Base-by-base conservation (phyloP, 2,329 filamentous ascomycete species). In the Colletotrichum gigasporum region DNA sequence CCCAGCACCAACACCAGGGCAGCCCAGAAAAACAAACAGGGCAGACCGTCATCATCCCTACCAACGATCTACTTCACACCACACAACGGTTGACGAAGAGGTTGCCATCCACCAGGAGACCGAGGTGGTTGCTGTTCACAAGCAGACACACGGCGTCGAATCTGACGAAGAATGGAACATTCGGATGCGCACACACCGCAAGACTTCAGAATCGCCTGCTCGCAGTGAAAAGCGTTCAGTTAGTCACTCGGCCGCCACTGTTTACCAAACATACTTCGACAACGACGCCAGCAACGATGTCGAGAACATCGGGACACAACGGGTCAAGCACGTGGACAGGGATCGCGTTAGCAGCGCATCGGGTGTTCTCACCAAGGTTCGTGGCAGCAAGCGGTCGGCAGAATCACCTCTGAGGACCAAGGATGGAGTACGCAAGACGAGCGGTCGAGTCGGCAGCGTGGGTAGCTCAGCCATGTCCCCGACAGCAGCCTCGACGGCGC, bases 1-100 rank as follows among this genome's bases (percentile, higher is more conserved):
- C 5, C 96, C 96, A 3, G 95, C 94, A 0, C 96, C 96, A 3
- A 99, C 96, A 4, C 96, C 96, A 0, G 96, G 96, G 2, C 96
- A 99, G 76, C 96, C 96, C 26, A 89, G 96, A 67, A 98, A 99
- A 83, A 91, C 91, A 14, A 90, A 90, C 68, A 89, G 93, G 60
- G 86, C 89, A 64, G 93, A 94, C 71, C 88, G 91, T 24, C 91
- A 93, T 70, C 87, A 94, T 75, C 88, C 91, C 10, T 92, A 94
- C 76, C 80, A 88, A 53, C 85, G 90, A 60, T 85, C 84, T 22
- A 77, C 83, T 68, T 75, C 86, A 28, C 75, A 79, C 52, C 78
- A 79, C 22, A 76, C 77, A 7, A 75, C 76, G 7, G 71, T 76
- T 2, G 81, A 81, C 58, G 86, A 86, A 66, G 80, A 85, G 65